phyloP scores from a whole-genome alignment of 108 stramenopile species.

The Chaetoceros muelleri region DNA sequence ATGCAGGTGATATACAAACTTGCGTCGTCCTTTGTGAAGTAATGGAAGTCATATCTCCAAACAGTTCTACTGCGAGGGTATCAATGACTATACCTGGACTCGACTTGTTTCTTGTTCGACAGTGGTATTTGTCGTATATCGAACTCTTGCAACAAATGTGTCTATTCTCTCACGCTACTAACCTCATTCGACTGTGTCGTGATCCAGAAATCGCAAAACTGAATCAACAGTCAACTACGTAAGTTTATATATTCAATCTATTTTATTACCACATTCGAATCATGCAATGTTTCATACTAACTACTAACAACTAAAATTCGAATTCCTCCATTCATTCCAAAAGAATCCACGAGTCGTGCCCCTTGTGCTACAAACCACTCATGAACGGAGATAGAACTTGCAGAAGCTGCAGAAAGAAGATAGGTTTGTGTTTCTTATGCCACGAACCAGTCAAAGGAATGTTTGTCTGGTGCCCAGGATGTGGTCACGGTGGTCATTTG shows the following conservation, averaged over 20 bases:
- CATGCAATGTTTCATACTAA: neutral
- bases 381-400: constrained; percentile 28
- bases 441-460: constrained; percentile 73
- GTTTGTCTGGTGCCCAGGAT: constrained; percentile 86
- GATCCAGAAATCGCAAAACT: constrained; percentile 63
- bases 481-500: constrained; percentile 54
- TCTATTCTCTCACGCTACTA: constrained; percentile 59
- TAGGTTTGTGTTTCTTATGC: constrained; percentile 74
- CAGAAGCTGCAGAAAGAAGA: constrained; percentile 54
- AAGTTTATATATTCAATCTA: constrained; percentile 3
- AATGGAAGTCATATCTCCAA: constrained; percentile 51
- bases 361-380: constrained; percentile 61
- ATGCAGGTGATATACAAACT: constrained; percentile 81
- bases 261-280: neutral
- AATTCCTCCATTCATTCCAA: neutral
- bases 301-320: neutral
- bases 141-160: constrained; percentile 79
- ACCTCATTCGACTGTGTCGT: constrained; percentile 53
- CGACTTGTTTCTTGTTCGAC: constrained; percentile 46
- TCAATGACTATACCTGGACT: constrained; percentile 44
- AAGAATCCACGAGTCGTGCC: constrained; percentile 72
- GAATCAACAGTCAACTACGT: constrained; percentile 76
- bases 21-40: constrained; percentile 76
- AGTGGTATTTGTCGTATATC: constrained; percentile 82
- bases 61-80: constrained; percentile 17